Evolutionary conservation across 192 early-diverging fungal species (phyloP).

Genomic region (Entomortierella beljakovae): DNA sequence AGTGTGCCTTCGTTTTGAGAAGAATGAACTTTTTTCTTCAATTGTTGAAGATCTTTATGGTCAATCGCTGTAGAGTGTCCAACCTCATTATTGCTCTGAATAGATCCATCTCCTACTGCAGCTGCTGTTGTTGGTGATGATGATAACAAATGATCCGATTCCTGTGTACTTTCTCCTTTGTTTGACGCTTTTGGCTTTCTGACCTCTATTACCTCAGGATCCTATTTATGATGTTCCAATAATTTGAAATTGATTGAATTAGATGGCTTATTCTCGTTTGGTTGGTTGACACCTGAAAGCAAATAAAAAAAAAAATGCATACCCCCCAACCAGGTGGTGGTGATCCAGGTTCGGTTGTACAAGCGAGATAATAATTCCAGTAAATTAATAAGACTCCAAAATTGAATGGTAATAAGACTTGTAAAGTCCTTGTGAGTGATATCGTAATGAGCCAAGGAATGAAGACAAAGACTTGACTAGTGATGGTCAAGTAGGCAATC

Average conservation of each 20-base stretch:
- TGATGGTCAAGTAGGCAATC: conserved; percentile 36
- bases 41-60: neutral
- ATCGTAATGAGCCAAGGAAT: conserved; percentile 36
- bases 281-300: too few relatives aligned
- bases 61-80: conserved; percentile 7
- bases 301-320: too few relatives aligned
- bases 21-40: conserved; percentile 16
- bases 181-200: neutral
- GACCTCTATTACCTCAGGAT: neutral
- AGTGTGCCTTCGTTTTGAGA: conserved; percentile 4
- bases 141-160: neutral
- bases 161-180: neutral
- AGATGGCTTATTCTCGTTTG: too few relatives aligned
- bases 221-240: too few relatives aligned
- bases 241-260: too few relatives aligned
- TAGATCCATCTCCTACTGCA: neutral
- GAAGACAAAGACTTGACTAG: conserved; percentile 39
- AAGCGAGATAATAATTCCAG: conserved; percentile 89
- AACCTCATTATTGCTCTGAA: neutral
- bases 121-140: neutral
- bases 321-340: conserved; percentile 75
- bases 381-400: conserved; percentile 77
- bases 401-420: conserved; percentile 81
- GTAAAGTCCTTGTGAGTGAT: conserved; percentile 29
- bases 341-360: conserved; percentile 79